Evolutionary conservation across 2,329 filamentous ascomycete genomes (phyloP), one percentile per base, ranked within the genome.

Genomic region (Pleochaeta shiraiana): DNA sequence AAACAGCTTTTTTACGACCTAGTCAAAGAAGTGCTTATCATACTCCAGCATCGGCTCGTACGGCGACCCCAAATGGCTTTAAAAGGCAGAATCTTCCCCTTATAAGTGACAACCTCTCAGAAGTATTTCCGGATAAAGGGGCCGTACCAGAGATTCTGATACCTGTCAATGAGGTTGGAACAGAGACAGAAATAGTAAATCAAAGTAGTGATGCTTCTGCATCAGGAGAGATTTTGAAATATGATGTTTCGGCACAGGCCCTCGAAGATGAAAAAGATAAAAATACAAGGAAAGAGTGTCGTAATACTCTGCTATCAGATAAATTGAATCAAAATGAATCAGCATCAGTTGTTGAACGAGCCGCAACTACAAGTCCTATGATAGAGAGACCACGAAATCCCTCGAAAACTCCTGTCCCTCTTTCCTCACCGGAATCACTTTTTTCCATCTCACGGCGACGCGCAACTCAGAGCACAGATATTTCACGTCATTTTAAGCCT

Each of bases 401-500:
- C 63, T 28, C 21, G 34, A 63, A 28, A 67, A 75, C 75, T 53
- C 77, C 77, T 1, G 77, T 79, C 31, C 79, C 82, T 16, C 87
- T 88, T 0, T 89, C 89, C 19, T 88, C 81, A 37, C 82, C 80
- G 26, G 86, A 82, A 62, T 81, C 81, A 64, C 84, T 88, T 66
- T 79, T 81, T 0, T 77, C 21, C 26, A 26, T 28, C n/a, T 28
- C 21, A 61, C 83, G 86, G 74, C 81, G 86, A 74, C 81, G 85
- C 64, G 77, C 83, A 57, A 79, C 79, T 24, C 77, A 77, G 50
- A 81, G 79, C 33, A 81, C 86, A 31, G 87, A 87, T 67, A 84
- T 85, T 14, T 90, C 90, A 7, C 83, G 87, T 19, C 87, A 87
- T 69, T 83, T 89, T 26, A 95, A 92, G 67, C 89, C 89, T 1